A percentile compares a stretch with the other conserved stretches of the same genome.
Conservation (phyloP, 352 stramenopile species). For the Globisporangium cylindrosporum region DNA sequence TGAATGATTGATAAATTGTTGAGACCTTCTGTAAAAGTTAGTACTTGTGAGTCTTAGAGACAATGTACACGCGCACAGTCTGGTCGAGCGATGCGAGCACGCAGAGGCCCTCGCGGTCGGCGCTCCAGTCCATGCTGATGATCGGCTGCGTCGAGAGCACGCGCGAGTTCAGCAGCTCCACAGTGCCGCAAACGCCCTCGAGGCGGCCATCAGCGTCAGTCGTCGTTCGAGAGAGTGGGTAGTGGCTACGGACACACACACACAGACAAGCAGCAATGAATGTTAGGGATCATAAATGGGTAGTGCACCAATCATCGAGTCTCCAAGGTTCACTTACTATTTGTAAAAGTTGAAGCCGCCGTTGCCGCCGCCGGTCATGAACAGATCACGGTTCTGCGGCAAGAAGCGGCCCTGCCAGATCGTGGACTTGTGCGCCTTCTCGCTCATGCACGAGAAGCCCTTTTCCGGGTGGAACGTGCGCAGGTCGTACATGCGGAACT, state of each 20-base stretch:
- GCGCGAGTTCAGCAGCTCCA: conserved; percentile 95
- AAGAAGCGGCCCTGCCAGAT: conserved; percentile 94
- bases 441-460: conserved; percentile 90
- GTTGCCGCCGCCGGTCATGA: conserved; percentile 96
- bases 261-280: background rate
- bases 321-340: conserved; percentile 74
- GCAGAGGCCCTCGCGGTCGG: conserved; percentile 92
- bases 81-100: conserved; percentile 93
- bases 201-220: conserved; percentile 86
- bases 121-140: conserved; percentile 95
- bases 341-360: conserved; percentile 97
- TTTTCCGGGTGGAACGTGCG: conserved; percentile 90
- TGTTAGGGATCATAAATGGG: background rate
- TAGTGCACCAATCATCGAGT: background rate
- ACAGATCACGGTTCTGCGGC: conserved; percentile 95
- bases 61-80: conserved; percentile 93
- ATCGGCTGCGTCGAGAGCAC: conserved; percentile 96
- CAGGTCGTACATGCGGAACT: conserved; percentile 95
- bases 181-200: conserved; percentile 86
- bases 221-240: conserved; percentile 71
- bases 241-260: conserved; percentile 42
- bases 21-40: background rate
- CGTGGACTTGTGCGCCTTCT: conserved; percentile 94
- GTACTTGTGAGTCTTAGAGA: conserved; percentile 94
- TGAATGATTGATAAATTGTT: background rate